Conservation (phyloP, 139 green algal genomes). For the Picocystis salinarum region DNA sequence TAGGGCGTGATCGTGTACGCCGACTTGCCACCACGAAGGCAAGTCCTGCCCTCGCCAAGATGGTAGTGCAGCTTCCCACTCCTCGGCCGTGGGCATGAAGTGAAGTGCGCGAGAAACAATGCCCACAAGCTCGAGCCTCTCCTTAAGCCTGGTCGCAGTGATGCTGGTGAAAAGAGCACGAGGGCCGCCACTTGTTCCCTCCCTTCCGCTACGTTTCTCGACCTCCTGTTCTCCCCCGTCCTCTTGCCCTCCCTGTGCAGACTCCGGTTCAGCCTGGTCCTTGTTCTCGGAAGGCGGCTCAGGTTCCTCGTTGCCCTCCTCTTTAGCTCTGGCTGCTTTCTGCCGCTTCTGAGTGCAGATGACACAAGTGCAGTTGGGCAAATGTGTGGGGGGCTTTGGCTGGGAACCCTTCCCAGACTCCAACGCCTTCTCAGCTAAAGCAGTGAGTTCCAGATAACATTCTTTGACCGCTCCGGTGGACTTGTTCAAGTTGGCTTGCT, state of each 20-base stretch:
- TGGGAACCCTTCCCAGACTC: not conserved
- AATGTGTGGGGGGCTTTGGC: not conserved
- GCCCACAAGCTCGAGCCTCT: no score
- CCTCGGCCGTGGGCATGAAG: no score
- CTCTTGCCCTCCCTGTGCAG: not conserved
- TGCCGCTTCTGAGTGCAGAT: not conserved
- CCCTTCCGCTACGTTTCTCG: not conserved
- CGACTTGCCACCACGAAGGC: not conserved
- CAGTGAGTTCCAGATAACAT: not conserved
- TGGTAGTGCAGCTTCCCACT: no score
- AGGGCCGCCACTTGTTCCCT: not conserved
- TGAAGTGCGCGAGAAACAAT: no score
- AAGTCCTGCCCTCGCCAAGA: no score
- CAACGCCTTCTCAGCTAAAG: not conserved
- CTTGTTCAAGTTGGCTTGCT: slow-evolving; percentile 1
- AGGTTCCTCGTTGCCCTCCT: no score
- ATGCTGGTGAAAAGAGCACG: not conserved
- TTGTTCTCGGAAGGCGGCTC: no score
- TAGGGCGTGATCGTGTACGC: not conserved
- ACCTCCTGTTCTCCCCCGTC: not conserved
- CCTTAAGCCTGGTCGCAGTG: not conserved
- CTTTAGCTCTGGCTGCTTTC: no score
- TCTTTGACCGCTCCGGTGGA: not conserved
- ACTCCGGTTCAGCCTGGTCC: not conserved
- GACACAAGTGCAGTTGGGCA: not conserved